phyloP scores from a whole-genome alignment of 345 rosid genomes.

The Dimocarpus longan region DNA sequence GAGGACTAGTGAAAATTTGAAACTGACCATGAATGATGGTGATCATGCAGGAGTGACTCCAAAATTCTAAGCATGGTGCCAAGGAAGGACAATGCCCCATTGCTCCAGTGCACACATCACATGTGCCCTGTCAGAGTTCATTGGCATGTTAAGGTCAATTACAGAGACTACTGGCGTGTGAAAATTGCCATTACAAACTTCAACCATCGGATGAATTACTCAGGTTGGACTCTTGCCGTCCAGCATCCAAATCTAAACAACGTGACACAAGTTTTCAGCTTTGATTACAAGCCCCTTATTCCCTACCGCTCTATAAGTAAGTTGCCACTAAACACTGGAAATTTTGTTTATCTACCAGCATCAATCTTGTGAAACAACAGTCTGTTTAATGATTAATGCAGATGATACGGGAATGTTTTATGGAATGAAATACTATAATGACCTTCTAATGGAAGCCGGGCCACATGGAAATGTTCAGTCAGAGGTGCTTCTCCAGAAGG shows the following conservation, averaged over 20 bases:
- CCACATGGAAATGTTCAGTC: conserved; percentile 85
- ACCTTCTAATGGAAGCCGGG: conserved; percentile 87
- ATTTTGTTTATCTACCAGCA: background rate
- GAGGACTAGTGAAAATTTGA: background rate
- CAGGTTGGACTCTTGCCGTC: conserved; percentile 67
- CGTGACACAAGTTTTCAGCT: conserved; percentile 88
- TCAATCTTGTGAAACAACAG: background rate
- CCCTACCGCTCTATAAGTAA: conserved; percentile 77
- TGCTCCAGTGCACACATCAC: conserved; percentile 78
- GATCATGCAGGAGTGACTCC: conserved; percentile 61
- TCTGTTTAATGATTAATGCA: conserved; percentile 28
- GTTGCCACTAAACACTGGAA: background rate
- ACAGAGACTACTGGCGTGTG: conserved; percentile 77
- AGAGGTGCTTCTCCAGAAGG: conserved; percentile 81
- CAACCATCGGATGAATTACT: conserved; percentile 71
- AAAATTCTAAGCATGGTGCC: conserved; percentile 63
- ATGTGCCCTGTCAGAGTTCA: conserved; percentile 85
- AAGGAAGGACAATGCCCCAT: conserved; percentile 54
- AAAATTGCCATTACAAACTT: conserved; percentile 74
- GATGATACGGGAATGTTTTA: conserved; percentile 91
- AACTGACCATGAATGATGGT: no score
- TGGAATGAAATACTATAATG: conserved; percentile 79
- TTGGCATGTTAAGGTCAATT: conserved; percentile 83
- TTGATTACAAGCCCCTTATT: conserved; percentile 72
- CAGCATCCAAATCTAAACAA: conserved; percentile 90